A percentile compares a stretch with the other conserved stretches of the same genome.
Evolutionary conservation across 768 basidiomycete genomes (phyloP).

Genomic region (Phanerochaete sordida): DNA sequence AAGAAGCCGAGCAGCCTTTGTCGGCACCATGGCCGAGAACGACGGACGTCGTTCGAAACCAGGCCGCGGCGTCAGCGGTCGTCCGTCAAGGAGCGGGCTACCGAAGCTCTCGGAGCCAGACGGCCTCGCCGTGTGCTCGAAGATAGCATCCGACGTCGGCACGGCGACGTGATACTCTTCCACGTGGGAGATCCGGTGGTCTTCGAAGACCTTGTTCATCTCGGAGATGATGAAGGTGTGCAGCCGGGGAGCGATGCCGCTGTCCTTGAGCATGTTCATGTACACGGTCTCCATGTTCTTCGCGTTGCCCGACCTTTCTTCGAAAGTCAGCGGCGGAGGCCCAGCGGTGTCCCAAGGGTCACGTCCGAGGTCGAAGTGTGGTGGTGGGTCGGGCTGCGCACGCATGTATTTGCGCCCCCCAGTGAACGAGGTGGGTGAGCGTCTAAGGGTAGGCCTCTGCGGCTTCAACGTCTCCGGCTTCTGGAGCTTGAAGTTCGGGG

Average conservation of each 20-base stretch:
- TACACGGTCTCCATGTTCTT: slow-evolving; percentile 54
- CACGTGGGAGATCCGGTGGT: slow-evolving; percentile 38
- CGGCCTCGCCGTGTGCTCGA: too few relatives aligned
- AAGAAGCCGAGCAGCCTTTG: slow-evolving; percentile 1
- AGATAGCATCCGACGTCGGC: slow-evolving; percentile 39
- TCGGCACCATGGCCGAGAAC: too few relatives aligned
- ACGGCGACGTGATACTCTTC: slow-evolving; percentile 53
- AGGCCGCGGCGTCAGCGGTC: slow-evolving; percentile 21
- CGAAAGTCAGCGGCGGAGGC: not conserved
- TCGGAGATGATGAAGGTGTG: slow-evolving; percentile 37
- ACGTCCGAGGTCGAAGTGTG: too few relatives aligned
- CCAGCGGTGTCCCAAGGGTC: not conserved
- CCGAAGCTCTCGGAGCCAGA: too few relatives aligned
- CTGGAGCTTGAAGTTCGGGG: not conserved
- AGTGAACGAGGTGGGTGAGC: not conserved
- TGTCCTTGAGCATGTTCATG: slow-evolving; percentile 50
- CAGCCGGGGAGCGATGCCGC: slow-evolving; percentile 50
- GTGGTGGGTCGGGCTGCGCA: not conserved
- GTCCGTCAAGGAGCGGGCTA: too few relatives aligned
- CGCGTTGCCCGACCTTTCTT: not conserved
- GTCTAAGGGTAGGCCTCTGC: not conserved
- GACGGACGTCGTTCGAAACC: too few relatives aligned
- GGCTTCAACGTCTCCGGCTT: not conserved
- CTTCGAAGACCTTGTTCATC: slow-evolving; percentile 46
- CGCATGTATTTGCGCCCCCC: slow-evolving; percentile 22